Evolutionary conservation across 2,329 filamentous ascomycete genomes (phyloP).

Genomic region (Cryphonectria naterciae): DNA sequence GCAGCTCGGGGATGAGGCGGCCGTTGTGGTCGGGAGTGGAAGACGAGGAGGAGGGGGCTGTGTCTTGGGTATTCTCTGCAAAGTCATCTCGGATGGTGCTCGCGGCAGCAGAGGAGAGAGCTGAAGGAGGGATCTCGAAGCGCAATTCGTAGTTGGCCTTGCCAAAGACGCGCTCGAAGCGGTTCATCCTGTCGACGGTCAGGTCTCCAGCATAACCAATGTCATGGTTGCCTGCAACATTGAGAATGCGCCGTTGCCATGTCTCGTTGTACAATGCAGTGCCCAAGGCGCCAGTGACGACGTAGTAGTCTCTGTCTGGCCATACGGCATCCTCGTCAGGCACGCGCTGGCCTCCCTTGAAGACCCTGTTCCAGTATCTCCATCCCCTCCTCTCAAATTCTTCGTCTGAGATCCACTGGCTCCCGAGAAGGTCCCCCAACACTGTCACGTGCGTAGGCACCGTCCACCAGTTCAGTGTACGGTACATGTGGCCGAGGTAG

Average conservation of each 20-base stretch:
- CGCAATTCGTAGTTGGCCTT: slow-evolving; percentile 88
- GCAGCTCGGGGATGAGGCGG: slow-evolving; percentile 67
- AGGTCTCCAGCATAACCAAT: slow-evolving; percentile 95
- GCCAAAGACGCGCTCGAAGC: slow-evolving; percentile 86
- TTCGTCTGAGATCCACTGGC: slow-evolving; percentile 87
- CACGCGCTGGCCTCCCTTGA: slow-evolving; percentile 69
- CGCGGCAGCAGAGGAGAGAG: slow-evolving; percentile 41
- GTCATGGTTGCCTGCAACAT: slow-evolving; percentile 93
- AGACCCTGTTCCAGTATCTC: slow-evolving; percentile 82
- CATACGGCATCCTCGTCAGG: slow-evolving; percentile 56
- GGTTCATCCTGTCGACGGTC: slow-evolving; percentile 70
- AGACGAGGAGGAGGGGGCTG: slow-evolving; percentile 39
- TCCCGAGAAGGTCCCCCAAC: slow-evolving; percentile 88
- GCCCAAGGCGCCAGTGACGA: slow-evolving; percentile 54
- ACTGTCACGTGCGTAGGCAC: slow-evolving; percentile 85
- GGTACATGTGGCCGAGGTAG: slow-evolving; percentile 92
- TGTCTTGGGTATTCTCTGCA: background rate
- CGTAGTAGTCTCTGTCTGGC: slow-evolving; percentile 56
- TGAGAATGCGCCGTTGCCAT: slow-evolving; percentile 82
- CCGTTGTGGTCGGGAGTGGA: slow-evolving; percentile 46
- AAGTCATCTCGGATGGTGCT: slow-evolving; percentile 40
- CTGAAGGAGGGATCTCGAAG: slow-evolving; percentile 62
- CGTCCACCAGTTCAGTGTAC: slow-evolving; percentile 81
- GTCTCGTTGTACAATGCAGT: slow-evolving; percentile 49
- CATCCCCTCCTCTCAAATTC: slow-evolving; percentile 77